phyloP scores from a whole-genome alignment of 2,329 filamentous ascomycete species.

The Fusarium zealandicum region DNA sequence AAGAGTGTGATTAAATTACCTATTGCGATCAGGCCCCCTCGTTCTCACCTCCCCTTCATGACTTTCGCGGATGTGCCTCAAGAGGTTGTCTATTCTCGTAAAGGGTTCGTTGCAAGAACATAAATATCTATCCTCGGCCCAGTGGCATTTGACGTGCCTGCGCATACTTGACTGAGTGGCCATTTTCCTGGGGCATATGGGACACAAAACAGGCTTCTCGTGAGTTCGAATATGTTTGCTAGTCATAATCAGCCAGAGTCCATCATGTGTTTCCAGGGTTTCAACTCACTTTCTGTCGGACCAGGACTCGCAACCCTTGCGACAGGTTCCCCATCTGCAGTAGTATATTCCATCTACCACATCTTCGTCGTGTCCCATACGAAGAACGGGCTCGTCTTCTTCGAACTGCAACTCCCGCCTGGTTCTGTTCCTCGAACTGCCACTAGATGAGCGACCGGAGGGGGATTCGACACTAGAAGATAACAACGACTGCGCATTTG shows the following conservation, averaged over 20 bases:
- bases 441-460: neutral
- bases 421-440: conserved; percentile 5
- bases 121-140: too few relatives aligned
- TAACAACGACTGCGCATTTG: conserved; percentile 7
- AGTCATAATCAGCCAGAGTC: too few relatives aligned
- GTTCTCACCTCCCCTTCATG: conserved; percentile 19
- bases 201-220: conserved; percentile 27
- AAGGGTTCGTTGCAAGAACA: conserved; percentile 5
- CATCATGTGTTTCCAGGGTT: too few relatives aligned
- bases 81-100: conserved; percentile 16
- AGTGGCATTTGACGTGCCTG: conserved; percentile 2
- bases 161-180: conserved; percentile 8
- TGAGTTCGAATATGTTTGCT: conserved; percentile 37
- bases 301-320: conserved; percentile 4
- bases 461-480: neutral
- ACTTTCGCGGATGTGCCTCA: conserved; percentile 13
- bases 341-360: conserved; percentile 18
- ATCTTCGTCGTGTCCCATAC: conserved; percentile 28
- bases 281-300: conserved; percentile 24
- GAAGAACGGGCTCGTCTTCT: conserved; percentile 9
- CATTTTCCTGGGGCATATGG: too few relatives aligned
- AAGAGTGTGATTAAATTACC: neutral
- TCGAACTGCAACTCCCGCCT: conserved; percentile 7
- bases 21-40: neutral
- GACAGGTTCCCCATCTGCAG: conserved; percentile 19